phyloP scores from a whole-genome alignment of 345 rosid genomes.

The Diplotaxis tenuifolia region DNA sequence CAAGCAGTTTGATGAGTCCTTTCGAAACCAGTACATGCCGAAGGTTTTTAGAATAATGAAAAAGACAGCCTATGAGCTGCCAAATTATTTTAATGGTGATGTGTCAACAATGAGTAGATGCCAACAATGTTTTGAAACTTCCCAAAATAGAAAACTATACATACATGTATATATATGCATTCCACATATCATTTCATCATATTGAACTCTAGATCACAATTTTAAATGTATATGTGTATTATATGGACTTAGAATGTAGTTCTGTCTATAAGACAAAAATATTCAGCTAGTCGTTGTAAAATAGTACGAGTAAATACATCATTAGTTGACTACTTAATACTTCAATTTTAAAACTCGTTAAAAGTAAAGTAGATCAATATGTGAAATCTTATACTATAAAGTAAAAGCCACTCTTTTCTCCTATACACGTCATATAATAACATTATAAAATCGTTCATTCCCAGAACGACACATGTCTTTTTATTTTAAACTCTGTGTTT shows the following conservation, averaged over 20 bases:
- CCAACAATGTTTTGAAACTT: slow-evolving; percentile 16
- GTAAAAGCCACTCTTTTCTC: too few species aligned
- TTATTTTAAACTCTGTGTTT: too few species aligned
- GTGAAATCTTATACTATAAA: too few species aligned
- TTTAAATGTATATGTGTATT: neutral
- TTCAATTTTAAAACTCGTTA: neutral
- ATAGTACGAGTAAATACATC: neutral
- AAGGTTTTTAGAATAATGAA: slow-evolving; percentile 11
- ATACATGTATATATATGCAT: neutral
- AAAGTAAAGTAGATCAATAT: neutral
- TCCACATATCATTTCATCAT: neutral
- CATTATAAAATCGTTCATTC: too few species aligned
- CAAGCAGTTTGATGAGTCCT: slow-evolving; percentile 21
- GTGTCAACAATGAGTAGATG: slow-evolving; percentile 35
- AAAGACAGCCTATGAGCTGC: slow-evolving; percentile 32
- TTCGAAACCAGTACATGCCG: slow-evolving; percentile 23
- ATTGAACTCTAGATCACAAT: neutral
- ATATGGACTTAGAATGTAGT: neutral
- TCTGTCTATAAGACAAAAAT: neutral
- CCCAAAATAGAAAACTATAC: neutral
- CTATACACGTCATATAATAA: too few species aligned
- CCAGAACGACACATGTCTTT: too few species aligned
- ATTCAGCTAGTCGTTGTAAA: neutral
- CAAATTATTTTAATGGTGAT: slow-evolving; percentile 19
- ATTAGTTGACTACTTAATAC: neutral